A percentile compares a stretch with the other conserved stretches of the same genome.
These are phyloP conservation scores for Chamaecrista fasciculata DNA, from an alignment of 306 rosid species.

Conservation along the genomic window DNA sequence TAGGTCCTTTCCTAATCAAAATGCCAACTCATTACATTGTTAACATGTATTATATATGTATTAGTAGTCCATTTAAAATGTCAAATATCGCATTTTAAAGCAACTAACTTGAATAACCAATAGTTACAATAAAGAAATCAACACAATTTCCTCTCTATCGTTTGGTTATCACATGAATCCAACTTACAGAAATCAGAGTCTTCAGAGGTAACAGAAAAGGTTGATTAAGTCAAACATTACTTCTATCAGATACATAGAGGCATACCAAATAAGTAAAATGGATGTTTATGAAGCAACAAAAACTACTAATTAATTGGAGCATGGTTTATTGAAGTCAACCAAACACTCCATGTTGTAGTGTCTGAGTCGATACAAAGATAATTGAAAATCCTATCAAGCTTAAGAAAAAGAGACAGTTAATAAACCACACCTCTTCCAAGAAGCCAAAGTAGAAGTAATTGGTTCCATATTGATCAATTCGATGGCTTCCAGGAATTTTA, in stretches of 20 bases:
- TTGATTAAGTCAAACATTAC: not conserved
- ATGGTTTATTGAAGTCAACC: slow-evolving; percentile 18
- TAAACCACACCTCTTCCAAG: slow-evolving; percentile 72
- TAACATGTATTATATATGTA: not conserved
- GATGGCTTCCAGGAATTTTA: slow-evolving; percentile 84
- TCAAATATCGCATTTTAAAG: not conserved
- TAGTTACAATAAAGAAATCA: slow-evolving; percentile 2
- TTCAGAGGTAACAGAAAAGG: not conserved
- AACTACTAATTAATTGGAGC: not conserved
- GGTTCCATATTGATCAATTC: slow-evolving; percentile 90
- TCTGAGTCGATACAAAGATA: slow-evolving; percentile 6
- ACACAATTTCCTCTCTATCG: not conserved
- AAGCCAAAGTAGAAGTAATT: slow-evolving; percentile 66
- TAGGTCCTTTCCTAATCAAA: slow-evolving; percentile 11
- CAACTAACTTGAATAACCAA: slow-evolving; percentile 1
- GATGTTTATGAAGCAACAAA: not conserved
- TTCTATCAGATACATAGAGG: not conserved
- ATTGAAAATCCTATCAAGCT: slow-evolving; percentile 1
- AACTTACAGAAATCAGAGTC: not conserved
- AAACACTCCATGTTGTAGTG: slow-evolving; percentile 11
- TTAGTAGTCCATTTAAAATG: not conserved
- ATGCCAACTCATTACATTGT: not conserved
- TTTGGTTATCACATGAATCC: not conserved
- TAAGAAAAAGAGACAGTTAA: not conserved
- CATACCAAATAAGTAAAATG: not conserved